Percentiles rank a stretch among this genome's conserved stretches.
Evolutionary conservation across 179 eudicot genomes (phyloP).

Genomic region (Actinidia polygama): DNA sequence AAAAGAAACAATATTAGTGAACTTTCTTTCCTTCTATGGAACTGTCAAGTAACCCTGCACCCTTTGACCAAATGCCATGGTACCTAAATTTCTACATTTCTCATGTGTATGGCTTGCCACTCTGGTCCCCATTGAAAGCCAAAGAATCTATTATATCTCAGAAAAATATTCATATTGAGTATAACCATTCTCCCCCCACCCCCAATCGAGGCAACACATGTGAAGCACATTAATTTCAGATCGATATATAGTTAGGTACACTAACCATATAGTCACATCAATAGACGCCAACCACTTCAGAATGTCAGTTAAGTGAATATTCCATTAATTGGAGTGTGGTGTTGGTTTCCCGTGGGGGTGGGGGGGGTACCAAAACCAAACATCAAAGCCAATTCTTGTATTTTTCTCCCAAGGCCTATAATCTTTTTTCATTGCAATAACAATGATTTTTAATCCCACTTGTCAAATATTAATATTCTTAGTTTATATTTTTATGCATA

Average conservation of each 20-base stretch:
- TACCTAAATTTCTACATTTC: background rate
- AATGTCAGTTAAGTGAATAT: too few relatives aligned
- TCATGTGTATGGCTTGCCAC: too few relatives aligned
- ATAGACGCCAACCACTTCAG: background rate
- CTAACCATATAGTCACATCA: background rate
- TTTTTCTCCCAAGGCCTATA: background rate
- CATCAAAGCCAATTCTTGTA: background rate
- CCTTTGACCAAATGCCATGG: background rate
- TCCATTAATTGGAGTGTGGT: too few relatives aligned
- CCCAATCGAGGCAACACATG: background rate
- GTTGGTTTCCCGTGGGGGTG: background rate
- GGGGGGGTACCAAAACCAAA: background rate
- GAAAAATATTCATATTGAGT: too few relatives aligned
- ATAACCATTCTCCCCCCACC: background rate
- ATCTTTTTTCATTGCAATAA: too few relatives aligned
- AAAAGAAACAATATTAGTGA: background rate
- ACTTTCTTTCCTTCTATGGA: too few relatives aligned
- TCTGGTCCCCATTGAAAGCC: background rate
- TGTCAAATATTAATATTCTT: too few relatives aligned
- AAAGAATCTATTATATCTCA: too few relatives aligned
- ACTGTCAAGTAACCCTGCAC: background rate
- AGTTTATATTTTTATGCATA: too few relatives aligned
- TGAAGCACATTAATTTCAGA: background rate
- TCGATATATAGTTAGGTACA: background rate
- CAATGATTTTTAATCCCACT: too few relatives aligned